Base-by-base conservation (phyloP, 2,329 filamentous ascomycete species). In the Fusarium protoensiforme region DNA sequence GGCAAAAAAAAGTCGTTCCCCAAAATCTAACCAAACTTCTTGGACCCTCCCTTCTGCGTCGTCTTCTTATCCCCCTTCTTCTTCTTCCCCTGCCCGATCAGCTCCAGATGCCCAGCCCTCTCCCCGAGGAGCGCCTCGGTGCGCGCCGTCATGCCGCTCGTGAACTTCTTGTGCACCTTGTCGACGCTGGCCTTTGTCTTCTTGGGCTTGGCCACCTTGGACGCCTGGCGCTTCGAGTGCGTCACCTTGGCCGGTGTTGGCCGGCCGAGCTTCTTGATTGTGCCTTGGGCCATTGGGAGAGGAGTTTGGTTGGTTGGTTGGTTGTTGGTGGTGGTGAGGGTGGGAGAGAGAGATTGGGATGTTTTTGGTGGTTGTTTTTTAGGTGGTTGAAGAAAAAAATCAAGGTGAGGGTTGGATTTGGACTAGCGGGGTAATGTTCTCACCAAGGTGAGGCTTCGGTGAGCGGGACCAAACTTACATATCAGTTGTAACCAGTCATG, bases 91-190 rank as follows among this genome's bases (percentile, higher is more conserved):
- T 87, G 85, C 35, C 87, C 89, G 69, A 91, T 89, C 71, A 91
- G 78, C 83, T 91, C 89, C 27, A 91, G 80, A 67, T 91, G 89
- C 0, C 89, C 88, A 7, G 87, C 89, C 10, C 89, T 83, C 83
- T 90, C 87, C 68, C 88, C 88, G 43, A 91, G 84, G 77, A 91
- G 82, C 70, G 84, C 83, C 83, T 91, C 89, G 35, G 89, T 91
- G 82, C 85, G 84, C 66, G 83, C 83, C 48, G 84, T 85, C 78
- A 91, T 83, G 54, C 88, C 88, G 5, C 87, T 84, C 14, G 87
- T 85, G 78, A 87, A 87, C 80, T 89, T 89, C 76, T 85, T 86
- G 81, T 86, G 85, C 73, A 85, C 75, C 83, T 87, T 89, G 82
- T 89, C 87, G 74, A 87, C 83, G 75, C 81, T 84, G 36, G 80